These are phyloP conservation scores for Kalmusia sp. DNA, from an alignment of 2,329 filamentous ascomycete genomes.

Conservation along the genomic window DNA sequence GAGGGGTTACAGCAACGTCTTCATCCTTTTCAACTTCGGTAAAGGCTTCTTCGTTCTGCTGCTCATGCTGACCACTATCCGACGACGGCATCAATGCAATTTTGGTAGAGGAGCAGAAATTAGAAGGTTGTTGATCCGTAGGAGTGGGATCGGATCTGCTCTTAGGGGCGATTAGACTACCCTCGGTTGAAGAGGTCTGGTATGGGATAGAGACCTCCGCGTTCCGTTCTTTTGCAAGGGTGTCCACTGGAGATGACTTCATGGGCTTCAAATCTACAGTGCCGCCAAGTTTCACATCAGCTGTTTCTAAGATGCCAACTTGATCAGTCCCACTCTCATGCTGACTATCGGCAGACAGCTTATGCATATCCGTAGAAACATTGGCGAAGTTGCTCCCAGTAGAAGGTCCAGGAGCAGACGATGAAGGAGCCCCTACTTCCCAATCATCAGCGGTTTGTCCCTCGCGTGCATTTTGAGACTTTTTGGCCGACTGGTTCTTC, in stretches of 20 bases:
- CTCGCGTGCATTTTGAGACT: conserved; percentile 1
- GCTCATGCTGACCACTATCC: not conserved
- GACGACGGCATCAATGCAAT: not conserved
- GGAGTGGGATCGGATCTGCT: not conserved
- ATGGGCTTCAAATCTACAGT: not conserved
- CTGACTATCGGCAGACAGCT: too few species aligned
- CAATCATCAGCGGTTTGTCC: not conserved
- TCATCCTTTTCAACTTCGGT: not conserved
- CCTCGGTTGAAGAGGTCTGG: not conserved
- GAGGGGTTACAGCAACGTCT: not conserved
- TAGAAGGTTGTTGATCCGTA: not conserved
- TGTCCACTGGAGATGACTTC: not conserved
- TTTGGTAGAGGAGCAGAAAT: not conserved
- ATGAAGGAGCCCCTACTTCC: not conserved
- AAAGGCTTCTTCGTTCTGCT: not conserved
- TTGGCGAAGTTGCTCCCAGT: too few species aligned
- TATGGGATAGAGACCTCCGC: not conserved
- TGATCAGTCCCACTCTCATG: too few species aligned
- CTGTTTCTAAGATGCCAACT: not conserved
- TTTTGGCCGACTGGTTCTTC: conserved; percentile 18
- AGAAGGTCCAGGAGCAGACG: not conserved
- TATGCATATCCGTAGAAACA: too few species aligned
- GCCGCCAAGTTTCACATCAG: not conserved
- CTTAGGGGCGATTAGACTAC: not conserved
- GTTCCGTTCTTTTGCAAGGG: not conserved